Conservation (phyloP, 306 rosid species). For the Pueraria montana region DNA sequence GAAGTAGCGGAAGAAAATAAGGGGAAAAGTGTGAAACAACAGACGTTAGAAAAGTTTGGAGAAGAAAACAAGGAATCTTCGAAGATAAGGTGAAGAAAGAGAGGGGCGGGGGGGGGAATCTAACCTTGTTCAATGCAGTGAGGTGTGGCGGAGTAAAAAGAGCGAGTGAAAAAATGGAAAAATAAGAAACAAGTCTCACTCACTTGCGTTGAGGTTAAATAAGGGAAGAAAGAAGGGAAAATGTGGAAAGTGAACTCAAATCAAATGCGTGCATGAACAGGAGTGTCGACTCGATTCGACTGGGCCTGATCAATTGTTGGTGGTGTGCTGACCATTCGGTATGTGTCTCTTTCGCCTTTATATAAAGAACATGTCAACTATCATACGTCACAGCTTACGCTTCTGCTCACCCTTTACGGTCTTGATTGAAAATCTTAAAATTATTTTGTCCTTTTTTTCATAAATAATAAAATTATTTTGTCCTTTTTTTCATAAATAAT, state of each 20-base stretch:
- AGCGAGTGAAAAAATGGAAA: neutral
- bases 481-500: too few species aligned
- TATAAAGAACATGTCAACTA: neutral
- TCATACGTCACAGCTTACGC: slow-evolving; percentile 41
- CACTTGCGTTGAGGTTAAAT: neutral
- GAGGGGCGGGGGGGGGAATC: neutral
- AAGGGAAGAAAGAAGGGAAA: neutral
- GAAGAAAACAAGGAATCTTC: neutral
- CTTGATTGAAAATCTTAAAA: neutral
- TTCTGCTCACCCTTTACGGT: neutral
- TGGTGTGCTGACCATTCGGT: neutral
- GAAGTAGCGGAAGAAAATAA: neutral
- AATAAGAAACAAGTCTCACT: neutral
- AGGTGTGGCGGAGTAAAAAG: slow-evolving; percentile 6
- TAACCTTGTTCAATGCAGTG: slow-evolving; percentile 1
- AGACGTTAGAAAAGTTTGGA: neutral
- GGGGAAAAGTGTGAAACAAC: too few species aligned
- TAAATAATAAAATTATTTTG: neutral
- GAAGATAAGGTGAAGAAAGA: slow-evolving; percentile 31
- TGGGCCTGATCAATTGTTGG: neutral
- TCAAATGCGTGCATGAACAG: neutral
- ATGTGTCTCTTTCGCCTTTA: neutral
- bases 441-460: too few species aligned
- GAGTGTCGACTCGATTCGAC: neutral
- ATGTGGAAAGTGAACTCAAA: neutral